Conservation (phyloP, 495 filamentous ascomycete genomes). For the Neurospora africana region DNA sequence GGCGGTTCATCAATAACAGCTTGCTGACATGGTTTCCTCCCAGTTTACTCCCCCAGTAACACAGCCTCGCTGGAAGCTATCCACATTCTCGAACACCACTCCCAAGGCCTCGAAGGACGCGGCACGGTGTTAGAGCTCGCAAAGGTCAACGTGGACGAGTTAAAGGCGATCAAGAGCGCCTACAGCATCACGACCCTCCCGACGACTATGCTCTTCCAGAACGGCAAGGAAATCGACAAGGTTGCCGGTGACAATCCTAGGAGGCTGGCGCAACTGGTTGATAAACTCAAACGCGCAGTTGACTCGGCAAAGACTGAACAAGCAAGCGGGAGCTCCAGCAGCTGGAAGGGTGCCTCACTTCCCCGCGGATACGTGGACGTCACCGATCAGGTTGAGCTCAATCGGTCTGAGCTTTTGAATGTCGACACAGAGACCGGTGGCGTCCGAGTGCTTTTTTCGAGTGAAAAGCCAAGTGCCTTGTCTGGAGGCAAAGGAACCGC, state of each 20-base stretch:
- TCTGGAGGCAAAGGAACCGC: slow-evolving; percentile 48
- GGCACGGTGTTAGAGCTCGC: slow-evolving; percentile 69
- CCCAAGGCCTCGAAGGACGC: slow-evolving; percentile 52
- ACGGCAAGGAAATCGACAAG: slow-evolving; percentile 50
- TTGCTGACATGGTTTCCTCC: slow-evolving; percentile 13
- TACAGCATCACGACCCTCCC: slow-evolving; percentile 69
- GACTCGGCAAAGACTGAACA: slow-evolving; percentile 36
- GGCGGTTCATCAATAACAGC: background rate
- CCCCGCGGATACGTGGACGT: slow-evolving; percentile 78
- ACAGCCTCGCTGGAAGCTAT: slow-evolving; percentile 75
- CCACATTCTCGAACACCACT: slow-evolving; percentile 74
- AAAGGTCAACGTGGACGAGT: slow-evolving; percentile 74
- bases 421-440: slow-evolving; percentile 57
- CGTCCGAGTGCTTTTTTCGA: slow-evolving; percentile 63
- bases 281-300: slow-evolving; percentile 62
- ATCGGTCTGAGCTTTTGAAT: slow-evolving; percentile 81
- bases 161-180: slow-evolving; percentile 58
- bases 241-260: slow-evolving; percentile 63
- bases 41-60: slow-evolving; percentile 86
- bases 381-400: slow-evolving; percentile 66
- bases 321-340: slow-evolving; percentile 29
- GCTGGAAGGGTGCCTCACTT: slow-evolving; percentile 63
- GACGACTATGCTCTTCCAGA: slow-evolving; percentile 86
- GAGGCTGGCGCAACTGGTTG: slow-evolving; percentile 57
- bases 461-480: slow-evolving; percentile 53